Evolutionary conservation across 768 basidiomycete species (phyloP).

Genomic region (Xerocomellus intermedius): DNA sequence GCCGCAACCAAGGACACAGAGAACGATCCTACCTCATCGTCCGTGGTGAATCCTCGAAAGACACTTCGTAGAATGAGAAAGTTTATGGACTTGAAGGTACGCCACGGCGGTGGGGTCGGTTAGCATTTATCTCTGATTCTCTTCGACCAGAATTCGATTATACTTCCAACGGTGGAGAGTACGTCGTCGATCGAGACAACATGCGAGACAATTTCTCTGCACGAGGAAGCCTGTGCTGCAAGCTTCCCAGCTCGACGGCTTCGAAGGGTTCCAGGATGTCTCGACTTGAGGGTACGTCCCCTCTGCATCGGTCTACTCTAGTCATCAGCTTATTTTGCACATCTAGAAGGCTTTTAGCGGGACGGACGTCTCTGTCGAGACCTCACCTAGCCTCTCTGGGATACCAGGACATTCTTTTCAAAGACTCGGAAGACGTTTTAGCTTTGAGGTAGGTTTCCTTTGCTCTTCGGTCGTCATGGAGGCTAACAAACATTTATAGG

Average conservation of each 20-base stretch:
- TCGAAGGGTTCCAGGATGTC: constrained; percentile 7
- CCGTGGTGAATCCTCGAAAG: background rate
- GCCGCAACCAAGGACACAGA: background rate
- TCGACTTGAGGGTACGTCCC: constrained; percentile 1
- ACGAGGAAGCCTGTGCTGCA: background rate
- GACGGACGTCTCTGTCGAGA: background rate
- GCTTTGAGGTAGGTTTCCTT: background rate
- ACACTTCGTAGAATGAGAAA: constrained; percentile 1
- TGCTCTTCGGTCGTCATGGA: too few species aligned
- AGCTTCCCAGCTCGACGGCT: background rate
- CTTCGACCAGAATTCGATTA: background rate
- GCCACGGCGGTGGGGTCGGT: background rate
- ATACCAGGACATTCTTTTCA: background rate
- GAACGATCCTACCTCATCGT: too few species aligned
- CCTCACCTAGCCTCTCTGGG: background rate
- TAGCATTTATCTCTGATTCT: background rate
- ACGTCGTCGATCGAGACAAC: background rate
- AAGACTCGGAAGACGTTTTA: background rate
- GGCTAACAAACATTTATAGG: background rate
- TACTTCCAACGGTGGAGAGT: background rate
- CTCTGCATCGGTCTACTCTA: background rate
- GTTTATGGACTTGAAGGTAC: background rate
- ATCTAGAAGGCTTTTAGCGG: background rate
- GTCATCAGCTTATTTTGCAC: background rate
- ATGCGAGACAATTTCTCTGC: background rate